phyloP scores from a whole-genome alignment of 164 flowering plant species.

The Macadamia integrifolia region DNA sequence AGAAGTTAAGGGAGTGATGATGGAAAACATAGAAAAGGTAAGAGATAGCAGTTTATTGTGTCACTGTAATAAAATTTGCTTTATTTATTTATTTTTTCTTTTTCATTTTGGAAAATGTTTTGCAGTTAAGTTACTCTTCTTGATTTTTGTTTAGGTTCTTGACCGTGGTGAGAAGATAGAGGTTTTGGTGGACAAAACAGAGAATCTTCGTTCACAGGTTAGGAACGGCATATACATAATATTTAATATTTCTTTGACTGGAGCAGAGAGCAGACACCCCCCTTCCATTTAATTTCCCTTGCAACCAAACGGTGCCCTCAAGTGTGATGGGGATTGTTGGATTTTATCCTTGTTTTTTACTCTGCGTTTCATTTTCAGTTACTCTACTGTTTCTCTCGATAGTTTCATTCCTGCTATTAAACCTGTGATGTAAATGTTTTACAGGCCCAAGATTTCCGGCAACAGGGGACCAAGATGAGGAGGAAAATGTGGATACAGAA shows the following conservation, averaged over 20 bases:
- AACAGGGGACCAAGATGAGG: too few relatives aligned
- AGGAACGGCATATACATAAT: background rate
- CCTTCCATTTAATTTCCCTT: too few relatives aligned
- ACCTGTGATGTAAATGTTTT: too few relatives aligned
- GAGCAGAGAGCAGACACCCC: background rate
- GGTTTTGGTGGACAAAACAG: constrained; percentile 90
- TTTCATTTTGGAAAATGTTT: background rate
- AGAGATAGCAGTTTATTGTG: background rate
- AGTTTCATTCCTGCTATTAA: too few relatives aligned
- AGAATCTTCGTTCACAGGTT: constrained; percentile 91
- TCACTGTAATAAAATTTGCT: background rate
- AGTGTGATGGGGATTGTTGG: too few relatives aligned
- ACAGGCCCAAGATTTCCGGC: too few relatives aligned
- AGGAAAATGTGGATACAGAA: too few relatives aligned
- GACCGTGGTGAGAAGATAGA: constrained; percentile 96
- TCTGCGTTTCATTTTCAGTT: too few relatives aligned
- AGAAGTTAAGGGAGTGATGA: constrained; percentile 48
- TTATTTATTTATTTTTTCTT: background rate
- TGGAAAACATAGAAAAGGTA: constrained; percentile 70
- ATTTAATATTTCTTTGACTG: background rate
- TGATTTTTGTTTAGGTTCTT: constrained; percentile 58
- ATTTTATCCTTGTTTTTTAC: too few relatives aligned
- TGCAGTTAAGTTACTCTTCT: background rate
- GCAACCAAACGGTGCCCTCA: too few relatives aligned
- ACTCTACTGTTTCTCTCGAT: too few relatives aligned